Evolutionary conservation across 345 rosid genomes (phyloP).

Genomic region (Gossypium arboreum): DNA sequence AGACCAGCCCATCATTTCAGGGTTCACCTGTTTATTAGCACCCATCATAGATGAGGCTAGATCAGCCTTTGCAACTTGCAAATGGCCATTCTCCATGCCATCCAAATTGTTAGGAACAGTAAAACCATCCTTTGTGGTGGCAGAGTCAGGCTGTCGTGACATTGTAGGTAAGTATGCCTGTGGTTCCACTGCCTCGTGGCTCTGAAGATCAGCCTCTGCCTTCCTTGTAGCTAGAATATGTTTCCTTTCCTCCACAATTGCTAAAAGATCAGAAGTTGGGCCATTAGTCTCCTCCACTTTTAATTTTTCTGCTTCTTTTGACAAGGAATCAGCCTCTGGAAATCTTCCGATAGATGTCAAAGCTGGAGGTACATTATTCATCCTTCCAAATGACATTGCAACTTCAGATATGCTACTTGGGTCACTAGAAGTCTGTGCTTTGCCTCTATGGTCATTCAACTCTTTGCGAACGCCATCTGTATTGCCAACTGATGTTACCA

Average conservation of each 20-base stretch:
- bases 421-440: constrained; percentile 40
- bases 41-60: constrained; percentile 34
- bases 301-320: constrained; percentile 42
- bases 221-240: constrained; percentile 34
- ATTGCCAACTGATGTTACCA: constrained; percentile 31
- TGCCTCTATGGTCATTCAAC: constrained; percentile 42
- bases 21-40: constrained; percentile 37
- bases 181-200: constrained; percentile 42
- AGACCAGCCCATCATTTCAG: constrained; percentile 43
- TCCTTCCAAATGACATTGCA: constrained; percentile 41
- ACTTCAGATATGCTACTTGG: constrained; percentile 40
- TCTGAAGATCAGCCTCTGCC: constrained; percentile 43
- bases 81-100: constrained; percentile 34
- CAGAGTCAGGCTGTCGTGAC: constrained; percentile 38
- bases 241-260: constrained; percentile 48
- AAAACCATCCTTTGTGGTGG: constrained; percentile 30
- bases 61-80: constrained; percentile 36
- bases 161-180: constrained; percentile 26
- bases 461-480: constrained; percentile 54
- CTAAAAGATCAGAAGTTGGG: constrained; percentile 27
- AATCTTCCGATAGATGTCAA: constrained; percentile 45
- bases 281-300: constrained; percentile 44
- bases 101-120: constrained; percentile 24
- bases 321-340: constrained; percentile 39
- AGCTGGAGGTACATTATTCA: constrained; percentile 36